phyloP scores from a whole-genome alignment of 2,329 filamentous ascomycete genomes.

The Fusarium pseudograminearum region DNA sequence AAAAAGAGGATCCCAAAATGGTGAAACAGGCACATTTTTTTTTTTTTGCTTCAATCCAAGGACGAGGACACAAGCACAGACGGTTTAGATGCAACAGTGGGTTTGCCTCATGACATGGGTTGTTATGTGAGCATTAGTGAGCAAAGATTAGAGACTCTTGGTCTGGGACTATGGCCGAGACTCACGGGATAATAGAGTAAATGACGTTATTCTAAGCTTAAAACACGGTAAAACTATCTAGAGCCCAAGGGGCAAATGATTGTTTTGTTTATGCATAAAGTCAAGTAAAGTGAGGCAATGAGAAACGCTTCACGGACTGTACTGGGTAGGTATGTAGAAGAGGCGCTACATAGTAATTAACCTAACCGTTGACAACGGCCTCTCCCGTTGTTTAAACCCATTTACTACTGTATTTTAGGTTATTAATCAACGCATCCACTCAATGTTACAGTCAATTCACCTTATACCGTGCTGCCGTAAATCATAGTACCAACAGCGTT shows the following conservation, averaged over 20 bases:
- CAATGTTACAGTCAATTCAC: not conserved
- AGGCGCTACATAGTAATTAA: not conserved
- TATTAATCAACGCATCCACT: not conserved
- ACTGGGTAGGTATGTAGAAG: not conserved
- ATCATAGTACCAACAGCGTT: constrained; percentile 14
- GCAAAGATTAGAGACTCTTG: constrained; percentile 1
- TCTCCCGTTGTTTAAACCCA: constrained; percentile 20
- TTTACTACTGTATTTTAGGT: not conserved
- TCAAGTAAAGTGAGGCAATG: not conserved
- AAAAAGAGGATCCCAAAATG: constrained; percentile 1
- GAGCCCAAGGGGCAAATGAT: not conserved
- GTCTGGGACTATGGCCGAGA: not conserved
- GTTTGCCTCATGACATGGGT: constrained; percentile 26
- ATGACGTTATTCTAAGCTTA: constrained; percentile 24
- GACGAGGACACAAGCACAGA: constrained; percentile 4
- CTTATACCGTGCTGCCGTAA: not conserved
- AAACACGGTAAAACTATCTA: constrained; percentile 15
- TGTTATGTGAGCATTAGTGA: constrained; percentile 45
- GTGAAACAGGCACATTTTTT: constrained; percentile 18
- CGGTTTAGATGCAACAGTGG: constrained; percentile 21
- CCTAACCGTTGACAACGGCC: constrained; percentile 7
- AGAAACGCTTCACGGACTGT: not conserved
- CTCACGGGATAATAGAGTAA: not conserved
- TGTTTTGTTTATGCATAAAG: not conserved
- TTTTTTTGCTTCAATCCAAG: constrained; percentile 7